Evolutionary conservation across 2,329 filamentous ascomycete species (phyloP).

Genomic region (Gnomoniopsis smithogilvyi): DNA sequence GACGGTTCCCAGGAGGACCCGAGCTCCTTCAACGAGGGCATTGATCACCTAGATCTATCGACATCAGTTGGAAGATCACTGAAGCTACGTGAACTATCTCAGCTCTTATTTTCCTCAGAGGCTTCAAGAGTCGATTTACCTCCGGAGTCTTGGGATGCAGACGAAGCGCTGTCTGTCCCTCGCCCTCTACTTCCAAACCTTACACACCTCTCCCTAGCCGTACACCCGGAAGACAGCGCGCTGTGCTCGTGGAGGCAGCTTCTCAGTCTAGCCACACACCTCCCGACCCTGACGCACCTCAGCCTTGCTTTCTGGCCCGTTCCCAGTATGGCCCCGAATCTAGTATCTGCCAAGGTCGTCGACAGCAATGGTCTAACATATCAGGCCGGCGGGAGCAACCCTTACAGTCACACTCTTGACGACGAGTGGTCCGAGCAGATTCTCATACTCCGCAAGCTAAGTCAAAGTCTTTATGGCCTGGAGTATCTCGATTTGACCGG

Average conservation of each 20-base stretch:
- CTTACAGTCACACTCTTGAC: constrained; percentile 57
- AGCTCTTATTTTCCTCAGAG: constrained; percentile 47
- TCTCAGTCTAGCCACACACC: constrained; percentile 48
- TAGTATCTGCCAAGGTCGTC: constrained; percentile 44
- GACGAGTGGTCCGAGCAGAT: constrained; percentile 59
- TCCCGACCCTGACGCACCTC: constrained; percentile 56
- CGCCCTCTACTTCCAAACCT: constrained; percentile 50
- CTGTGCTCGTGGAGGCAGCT: constrained; percentile 57
- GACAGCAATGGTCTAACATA: constrained; percentile 41
- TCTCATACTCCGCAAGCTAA: constrained; percentile 51
- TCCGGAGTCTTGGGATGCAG: constrained; percentile 53
- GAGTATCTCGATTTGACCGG: constrained; percentile 62
- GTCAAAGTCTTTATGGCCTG: constrained; percentile 52
- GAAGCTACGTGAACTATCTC: constrained; percentile 48
- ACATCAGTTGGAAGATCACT: constrained; percentile 49
- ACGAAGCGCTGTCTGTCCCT: constrained; percentile 29
- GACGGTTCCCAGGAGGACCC: constrained; percentile 20
- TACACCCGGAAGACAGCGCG: constrained; percentile 32
- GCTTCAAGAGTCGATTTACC: constrained; percentile 22
- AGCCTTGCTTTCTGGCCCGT: constrained; percentile 61
- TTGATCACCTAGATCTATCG: constrained; percentile 53
- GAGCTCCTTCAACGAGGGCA: constrained; percentile 38
- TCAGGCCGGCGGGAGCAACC: constrained; percentile 52
- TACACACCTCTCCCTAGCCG: constrained; percentile 58
- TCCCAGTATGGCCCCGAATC: constrained; percentile 54